Evolutionary conservation across 1,284 basidiomycete genomes (phyloP), one percentile per base, ranked within the genome.

Genomic region (Tausonia pullulans): DNA sequence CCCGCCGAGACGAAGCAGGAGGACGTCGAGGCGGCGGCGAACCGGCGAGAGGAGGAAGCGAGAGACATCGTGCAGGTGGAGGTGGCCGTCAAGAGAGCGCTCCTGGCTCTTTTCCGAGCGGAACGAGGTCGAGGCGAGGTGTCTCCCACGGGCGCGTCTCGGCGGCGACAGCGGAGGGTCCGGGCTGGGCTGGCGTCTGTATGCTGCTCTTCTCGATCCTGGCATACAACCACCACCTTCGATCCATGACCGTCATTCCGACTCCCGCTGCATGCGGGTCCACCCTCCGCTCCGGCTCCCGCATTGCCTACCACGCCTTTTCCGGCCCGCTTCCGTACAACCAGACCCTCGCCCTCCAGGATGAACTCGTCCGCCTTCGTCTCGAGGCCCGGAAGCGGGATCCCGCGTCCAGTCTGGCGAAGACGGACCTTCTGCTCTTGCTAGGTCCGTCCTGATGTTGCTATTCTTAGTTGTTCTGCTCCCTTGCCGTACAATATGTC

Each of bases 241-340:
- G 27, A 27, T 27, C 27, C 27, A 27, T 27, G 27, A 27, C 27
- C 27, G 27, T 27, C 27, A 27, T 27, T 27, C 27, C 27, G 27
- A 27, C 27, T 27, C 27, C 27, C 27, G 27, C 27, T 27, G 27
- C 27, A 27, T 27, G 27, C 27, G 27, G 27, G 2, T 27, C 27
- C 27, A 27, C 59, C 59, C 8, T 60, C 59, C 3, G 11, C 59
- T 14, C 40, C 51, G 3, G 84, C 90, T 1, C 79, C 92, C 61
- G 78, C 87, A 68, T 90, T 85, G 27, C 27, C 27, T 27, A 27
- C 74, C 87, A 92, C 72, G 79, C 85, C 70, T 93, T 95, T 74
- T 78, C 76, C 13, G 77, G 76, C 6, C 88, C 87, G 41, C 75
- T 92, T 50, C 86, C 88, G 0, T 91, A 93, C 72, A 74, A 77